Base-by-base conservation (phyloP, 768 basidiomycete species). In the Phylloporus rhodoxanthus region DNA sequence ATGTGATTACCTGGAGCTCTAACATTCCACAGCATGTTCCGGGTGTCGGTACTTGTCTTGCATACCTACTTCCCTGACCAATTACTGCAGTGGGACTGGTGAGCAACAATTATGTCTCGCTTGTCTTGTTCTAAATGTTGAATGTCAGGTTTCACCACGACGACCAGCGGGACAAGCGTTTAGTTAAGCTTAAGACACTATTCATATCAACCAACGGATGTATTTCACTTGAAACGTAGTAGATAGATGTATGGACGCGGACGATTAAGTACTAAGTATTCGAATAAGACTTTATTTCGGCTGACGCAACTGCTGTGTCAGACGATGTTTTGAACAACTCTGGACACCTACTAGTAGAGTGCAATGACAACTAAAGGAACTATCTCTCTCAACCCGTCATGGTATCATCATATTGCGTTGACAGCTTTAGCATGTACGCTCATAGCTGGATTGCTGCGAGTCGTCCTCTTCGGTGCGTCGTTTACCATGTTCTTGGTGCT, bases 11-110 rank as follows among this genome's bases (percentile, higher is more conserved):
- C n/a, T 21, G 29, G 11, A 26, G 14, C 34, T 38, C 38, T 38
- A 43, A 55, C 46, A 34, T 47, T 48, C 8, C 19, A 29, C 45
- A 90, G 91, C 90, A 25, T 92, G 90, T 64, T 74, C 82, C 45
- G 87, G 92, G 56, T 96, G 93, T 65, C 81, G 90, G 43, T 96
- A 90, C 66, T 70, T 96, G 5, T 92, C 90, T 2, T 96, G 94
- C 58, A 81, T 94, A 65, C 94, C 93, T 1, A 86, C 84, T 7
- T 66, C 73, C 29, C 69, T 77, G 1, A 91, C 89, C 53, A 80
- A 85, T 58, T 68, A 84, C 50, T 91, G 87, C 59, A 61, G 74
- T 64, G 76, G 74, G 68, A 77, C 65, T 25, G 74, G 67, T 70
- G 28, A 51, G 59, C 42, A 43, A 46, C 6, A 10, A 13, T 11